phyloP scores from a whole-genome alignment of 2,329 filamentous ascomycete genomes.

The Colletotrichum trifolii region DNA sequence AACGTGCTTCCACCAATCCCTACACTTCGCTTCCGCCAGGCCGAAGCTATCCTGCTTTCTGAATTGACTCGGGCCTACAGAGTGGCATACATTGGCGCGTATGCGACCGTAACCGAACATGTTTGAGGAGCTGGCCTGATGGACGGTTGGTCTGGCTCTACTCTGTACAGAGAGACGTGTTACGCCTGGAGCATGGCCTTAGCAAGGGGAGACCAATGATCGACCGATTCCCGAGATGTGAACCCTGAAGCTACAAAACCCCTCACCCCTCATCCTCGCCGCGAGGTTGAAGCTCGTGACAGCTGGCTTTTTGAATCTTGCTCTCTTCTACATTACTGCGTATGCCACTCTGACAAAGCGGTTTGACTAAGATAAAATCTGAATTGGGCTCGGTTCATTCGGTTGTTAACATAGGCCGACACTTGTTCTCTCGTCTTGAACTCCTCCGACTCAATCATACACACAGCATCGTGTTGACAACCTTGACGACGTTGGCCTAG shows the following conservation, averaged over 20 bases:
- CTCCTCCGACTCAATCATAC: background rate
- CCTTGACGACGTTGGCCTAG: background rate
- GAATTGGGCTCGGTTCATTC: too few species aligned
- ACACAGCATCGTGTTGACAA: background rate
- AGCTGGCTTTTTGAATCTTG: background rate
- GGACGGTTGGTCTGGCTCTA: background rate
- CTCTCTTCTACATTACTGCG: background rate
- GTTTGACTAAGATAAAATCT: background rate
- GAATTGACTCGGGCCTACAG: slow-evolving; percentile 26
- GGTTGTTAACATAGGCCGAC: too few species aligned
- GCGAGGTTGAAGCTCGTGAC: background rate
- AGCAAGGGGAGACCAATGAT: slow-evolving; percentile 9
- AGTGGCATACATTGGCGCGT: background rate
- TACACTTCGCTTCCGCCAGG: slow-evolving; percentile 25
- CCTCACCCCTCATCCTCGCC: slow-evolving; percentile 23
- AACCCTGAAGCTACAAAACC: slow-evolving; percentile 34
- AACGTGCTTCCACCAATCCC: slow-evolving; percentile 29
- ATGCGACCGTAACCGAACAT: background rate
- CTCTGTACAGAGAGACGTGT: too few species aligned
- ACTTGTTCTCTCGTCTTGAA: background rate
- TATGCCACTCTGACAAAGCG: background rate
- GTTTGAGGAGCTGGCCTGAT: background rate
- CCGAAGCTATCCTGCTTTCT: background rate
- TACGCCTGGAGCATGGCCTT: background rate
- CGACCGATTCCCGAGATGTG: slow-evolving; percentile 10